phyloP scores from a whole-genome alignment of 805 yeast species.

The Lachancea cidri region DNA sequence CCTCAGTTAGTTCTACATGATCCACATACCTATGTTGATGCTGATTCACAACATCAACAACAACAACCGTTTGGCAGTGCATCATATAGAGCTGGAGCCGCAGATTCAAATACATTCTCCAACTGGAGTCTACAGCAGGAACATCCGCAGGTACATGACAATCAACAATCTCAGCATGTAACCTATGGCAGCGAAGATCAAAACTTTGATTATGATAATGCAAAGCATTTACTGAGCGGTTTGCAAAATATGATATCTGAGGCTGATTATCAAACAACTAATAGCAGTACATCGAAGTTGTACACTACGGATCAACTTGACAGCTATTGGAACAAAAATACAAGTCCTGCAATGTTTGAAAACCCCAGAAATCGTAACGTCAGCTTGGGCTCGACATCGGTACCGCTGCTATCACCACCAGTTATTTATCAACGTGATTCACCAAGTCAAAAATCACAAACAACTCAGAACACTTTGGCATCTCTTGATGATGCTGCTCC shows the following conservation, averaged over 20 bases:
- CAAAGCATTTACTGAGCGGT: constrained; percentile 29
- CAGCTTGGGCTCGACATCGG: background rate
- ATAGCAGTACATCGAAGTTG: constrained; percentile 28
- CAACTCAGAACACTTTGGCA: background rate
- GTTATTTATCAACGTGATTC: background rate
- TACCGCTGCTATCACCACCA: constrained; percentile 4
- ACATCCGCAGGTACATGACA: constrained; percentile 9
- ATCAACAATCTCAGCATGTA: constrained; percentile 2
- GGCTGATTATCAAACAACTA: constrained; percentile 23
- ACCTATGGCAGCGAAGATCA: constrained; percentile 13
- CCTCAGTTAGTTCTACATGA: constrained; percentile 17
- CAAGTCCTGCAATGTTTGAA: background rate
- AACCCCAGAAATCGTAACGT: background rate
- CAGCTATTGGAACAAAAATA: constrained; percentile 25
- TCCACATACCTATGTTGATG: constrained; percentile 15
- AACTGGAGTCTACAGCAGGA: constrained; percentile 8
- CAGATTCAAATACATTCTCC: constrained; percentile 3
- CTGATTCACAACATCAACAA: constrained; percentile 8
- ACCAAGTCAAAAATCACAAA: background rate
- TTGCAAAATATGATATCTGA: constrained; percentile 32
- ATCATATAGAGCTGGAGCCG: constrained; percentile 5
- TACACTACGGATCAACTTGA: constrained; percentile 35
- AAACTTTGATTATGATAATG: constrained; percentile 27
- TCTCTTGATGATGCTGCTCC: constrained; percentile 2
- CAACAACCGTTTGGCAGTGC: constrained; percentile 1